phyloP scores from a whole-genome alignment of 2,329 filamentous ascomycete genomes.

The Rhynchosporium agropyri region DNA sequence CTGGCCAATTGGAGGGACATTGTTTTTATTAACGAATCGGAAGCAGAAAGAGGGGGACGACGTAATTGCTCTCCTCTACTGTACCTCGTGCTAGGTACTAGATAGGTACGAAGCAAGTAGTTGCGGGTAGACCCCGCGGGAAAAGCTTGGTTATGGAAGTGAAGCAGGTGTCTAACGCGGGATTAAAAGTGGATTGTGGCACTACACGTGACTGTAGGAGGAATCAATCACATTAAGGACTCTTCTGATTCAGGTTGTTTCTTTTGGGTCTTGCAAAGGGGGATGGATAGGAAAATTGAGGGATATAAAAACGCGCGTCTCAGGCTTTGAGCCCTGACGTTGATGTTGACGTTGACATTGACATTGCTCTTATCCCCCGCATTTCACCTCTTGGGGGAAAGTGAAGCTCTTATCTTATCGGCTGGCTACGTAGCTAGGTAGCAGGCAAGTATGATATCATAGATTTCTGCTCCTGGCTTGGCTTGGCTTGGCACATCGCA shows the following conservation, averaged over 20 bases:
- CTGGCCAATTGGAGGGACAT: not conserved
- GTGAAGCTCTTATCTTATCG: slow-evolving; percentile 16
- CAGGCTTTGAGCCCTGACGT: too few species aligned
- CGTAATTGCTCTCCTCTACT: too few species aligned
- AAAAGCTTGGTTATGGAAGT: slow-evolving; percentile 18
- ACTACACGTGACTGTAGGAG: too few species aligned
- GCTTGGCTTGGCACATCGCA: not conserved
- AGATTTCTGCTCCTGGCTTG: not conserved
- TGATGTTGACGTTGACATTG: not conserved
- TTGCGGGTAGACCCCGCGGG: slow-evolving; percentile 6
- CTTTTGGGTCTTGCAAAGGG: not conserved
- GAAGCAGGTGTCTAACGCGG: not conserved
- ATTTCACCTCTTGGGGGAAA: slow-evolving; percentile 14
- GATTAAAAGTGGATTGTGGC: too few species aligned
- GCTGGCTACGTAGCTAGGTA: too few species aligned
- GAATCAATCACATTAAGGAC: too few species aligned
- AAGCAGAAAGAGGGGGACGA: not conserved
- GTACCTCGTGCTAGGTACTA: too few species aligned
- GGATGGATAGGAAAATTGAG: not conserved
- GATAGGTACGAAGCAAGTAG: slow-evolving; percentile 22
- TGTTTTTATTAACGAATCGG: slow-evolving; percentile 5
- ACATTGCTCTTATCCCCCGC: slow-evolving; percentile 18
- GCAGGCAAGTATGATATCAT: slow-evolving; percentile 2
- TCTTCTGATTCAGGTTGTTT: not conserved
- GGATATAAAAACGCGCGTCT: too few species aligned